Conservation (phyloP, 148 eudicot species). For the Polygonum aviculare region DNA sequence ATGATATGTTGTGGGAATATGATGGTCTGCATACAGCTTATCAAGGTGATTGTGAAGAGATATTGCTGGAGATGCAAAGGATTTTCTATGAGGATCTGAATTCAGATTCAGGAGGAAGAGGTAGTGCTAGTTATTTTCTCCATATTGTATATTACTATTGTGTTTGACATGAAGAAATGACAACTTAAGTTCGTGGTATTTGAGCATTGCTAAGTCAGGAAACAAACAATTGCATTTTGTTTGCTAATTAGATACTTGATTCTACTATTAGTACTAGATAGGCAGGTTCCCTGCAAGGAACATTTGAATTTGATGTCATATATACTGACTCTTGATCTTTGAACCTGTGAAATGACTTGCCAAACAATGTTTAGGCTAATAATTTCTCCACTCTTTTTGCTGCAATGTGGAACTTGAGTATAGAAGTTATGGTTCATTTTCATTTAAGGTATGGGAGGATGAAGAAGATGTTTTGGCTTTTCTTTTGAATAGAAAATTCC, state of each 20-base stretch:
- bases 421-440: background rate
- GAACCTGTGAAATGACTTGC: background rate
- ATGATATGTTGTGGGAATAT: slow-evolving; percentile 80
- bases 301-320: background rate
- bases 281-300: background rate
- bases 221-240: background rate
- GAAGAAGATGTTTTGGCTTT: slow-evolving; percentile 51
- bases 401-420: background rate
- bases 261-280: background rate
- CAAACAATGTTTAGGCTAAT: background rate
- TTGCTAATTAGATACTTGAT: background rate
- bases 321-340: background rate
- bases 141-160: background rate
- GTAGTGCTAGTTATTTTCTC: slow-evolving; percentile 16
- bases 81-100: slow-evolving; percentile 74
- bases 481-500: slow-evolving; percentile 34
- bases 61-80: slow-evolving; percentile 84
- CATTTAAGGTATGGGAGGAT: slow-evolving; percentile 42
- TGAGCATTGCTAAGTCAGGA: background rate
- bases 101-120: slow-evolving; percentile 27
- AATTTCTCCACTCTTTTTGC: background rate
- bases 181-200: background rate
- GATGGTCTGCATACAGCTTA: slow-evolving; percentile 62
- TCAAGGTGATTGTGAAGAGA: slow-evolving; percentile 86
- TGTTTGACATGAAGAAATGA: background rate